Evolutionary conservation across 83 land plant species (phyloP), one percentile per base, ranked within the genome.

Genomic region (Thuja plicata): DNA sequence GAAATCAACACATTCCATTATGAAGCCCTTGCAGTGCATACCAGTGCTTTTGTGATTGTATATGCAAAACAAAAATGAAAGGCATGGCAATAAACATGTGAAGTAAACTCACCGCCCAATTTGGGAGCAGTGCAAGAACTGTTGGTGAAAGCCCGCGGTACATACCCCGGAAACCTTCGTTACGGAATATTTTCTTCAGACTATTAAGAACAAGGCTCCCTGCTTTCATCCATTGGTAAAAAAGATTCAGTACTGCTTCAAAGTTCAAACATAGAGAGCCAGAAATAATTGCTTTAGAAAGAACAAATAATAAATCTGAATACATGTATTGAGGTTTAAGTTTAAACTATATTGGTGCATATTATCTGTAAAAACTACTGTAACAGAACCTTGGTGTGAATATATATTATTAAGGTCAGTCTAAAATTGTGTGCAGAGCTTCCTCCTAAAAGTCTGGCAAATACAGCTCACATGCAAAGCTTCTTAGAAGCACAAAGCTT

Each of bases 61-160:
- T 46, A 13, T 74, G 55, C n/a, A 79, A 80, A n/a, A 88, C 10
- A 21, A 82, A 79, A 19, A 86, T 48, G 34, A 46, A 83, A 83
- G 52, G 5, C 3, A 34, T 35, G 21, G 6, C n/a, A 38, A 50
- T 35, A 92, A 88, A 81, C 84, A 88, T 32, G 73, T 91, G 89
- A 80, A 90, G 48, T 85, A 70, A 89, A 70, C 94, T 94, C 46
- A 97, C 99, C 43, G 98, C 98, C 99, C 99, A 97, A 82, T 97
- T 97, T 83, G 99, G 98, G 57, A 97, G 98, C 88, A 97, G 91
- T 78, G 99, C 99, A 86, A 97, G 89, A 46, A 97, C 92, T 12
- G 99, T 97, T 50, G 99, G 99, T 78, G 96, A 91, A 37, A 97
- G 94, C 38, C 99, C 99, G 86, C 98, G 97, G 77, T 97, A 97